Conservation (phyloP, 176 grass and related monocot genomes). For the Alopecurus myosuroides region DNA sequence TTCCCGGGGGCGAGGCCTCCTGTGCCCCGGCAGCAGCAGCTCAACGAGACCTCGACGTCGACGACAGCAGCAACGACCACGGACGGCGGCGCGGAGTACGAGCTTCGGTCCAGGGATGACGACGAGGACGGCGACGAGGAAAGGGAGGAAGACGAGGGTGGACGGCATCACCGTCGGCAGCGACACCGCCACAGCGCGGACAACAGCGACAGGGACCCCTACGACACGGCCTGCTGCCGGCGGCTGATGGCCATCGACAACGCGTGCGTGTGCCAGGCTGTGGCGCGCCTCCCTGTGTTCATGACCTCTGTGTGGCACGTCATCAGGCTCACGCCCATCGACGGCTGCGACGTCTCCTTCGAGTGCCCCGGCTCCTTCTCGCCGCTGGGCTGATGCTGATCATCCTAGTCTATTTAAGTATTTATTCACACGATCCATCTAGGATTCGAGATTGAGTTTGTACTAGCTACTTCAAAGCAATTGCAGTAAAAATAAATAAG, state of each 20-base stretch:
- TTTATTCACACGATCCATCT: not conserved
- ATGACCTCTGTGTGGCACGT: conserved; percentile 46
- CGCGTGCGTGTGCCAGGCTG: conserved; percentile 58
- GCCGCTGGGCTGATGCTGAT: not conserved
- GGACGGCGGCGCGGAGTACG: not conserved
- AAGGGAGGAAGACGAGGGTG: not conserved
- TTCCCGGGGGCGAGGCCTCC: conserved; percentile 16
- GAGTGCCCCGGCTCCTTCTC: conserved; percentile 47
- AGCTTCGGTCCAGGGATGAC: not conserved
- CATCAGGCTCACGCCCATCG: conserved; percentile 41
- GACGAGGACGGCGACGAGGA: not conserved
- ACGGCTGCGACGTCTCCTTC: conserved; percentile 59
- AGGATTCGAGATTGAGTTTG: not conserved
- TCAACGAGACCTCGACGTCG: conserved; percentile 28
- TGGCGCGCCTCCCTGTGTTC: conserved; percentile 51
- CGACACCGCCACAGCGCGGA: conserved; percentile 31
- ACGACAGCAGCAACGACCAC: not conserved
- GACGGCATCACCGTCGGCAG: not conserved
- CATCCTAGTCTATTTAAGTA: no score
- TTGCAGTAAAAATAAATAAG: not conserved
- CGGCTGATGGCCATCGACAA: conserved; percentile 60
- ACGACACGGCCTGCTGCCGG: conserved; percentile 68
- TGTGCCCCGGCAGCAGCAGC: conserved; percentile 19
- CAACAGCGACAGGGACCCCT: conserved; percentile 22
- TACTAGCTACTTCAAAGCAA: not conserved